phyloP scores from a whole-genome alignment of 73 alveolate genomes.

The Tetrahymena thermophila region DNA sequence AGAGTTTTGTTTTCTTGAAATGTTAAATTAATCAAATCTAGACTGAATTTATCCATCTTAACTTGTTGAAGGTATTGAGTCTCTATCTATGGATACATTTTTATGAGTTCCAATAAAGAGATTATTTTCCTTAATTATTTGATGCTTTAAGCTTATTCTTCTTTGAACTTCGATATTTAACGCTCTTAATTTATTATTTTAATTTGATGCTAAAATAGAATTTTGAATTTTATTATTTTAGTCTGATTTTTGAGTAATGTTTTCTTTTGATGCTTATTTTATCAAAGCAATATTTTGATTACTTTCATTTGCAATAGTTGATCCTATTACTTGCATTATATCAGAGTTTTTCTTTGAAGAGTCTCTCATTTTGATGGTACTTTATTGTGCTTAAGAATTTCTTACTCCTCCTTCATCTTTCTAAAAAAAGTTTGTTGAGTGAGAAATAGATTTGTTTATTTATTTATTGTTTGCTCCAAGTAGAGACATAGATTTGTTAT shows the following conservation, averaged over 20 bases:
- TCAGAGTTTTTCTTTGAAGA: background rate
- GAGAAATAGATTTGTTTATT: background rate
- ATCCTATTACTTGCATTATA: background rate
- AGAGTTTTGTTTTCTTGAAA: background rate
- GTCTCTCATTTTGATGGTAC: background rate
- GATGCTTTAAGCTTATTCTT: background rate
- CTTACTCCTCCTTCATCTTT: background rate
- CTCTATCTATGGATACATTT: background rate
- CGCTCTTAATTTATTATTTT: background rate
- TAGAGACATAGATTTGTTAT: background rate
- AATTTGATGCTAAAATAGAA: background rate
- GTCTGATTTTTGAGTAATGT: background rate
- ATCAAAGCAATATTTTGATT: background rate
- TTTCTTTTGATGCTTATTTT: background rate
- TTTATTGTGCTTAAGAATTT: background rate
- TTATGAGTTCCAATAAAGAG: background rate
- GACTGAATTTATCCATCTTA: background rate
- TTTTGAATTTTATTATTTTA: background rate
- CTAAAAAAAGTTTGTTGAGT: background rate
- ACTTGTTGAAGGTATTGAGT: background rate
- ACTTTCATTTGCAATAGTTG: background rate
- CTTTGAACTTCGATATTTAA: background rate
- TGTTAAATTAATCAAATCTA: background rate
- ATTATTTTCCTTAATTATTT: background rate
- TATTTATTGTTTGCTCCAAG: background rate